phyloP scores from a whole-genome alignment of 805 yeast species.

The Candida hungchunana region DNA sequence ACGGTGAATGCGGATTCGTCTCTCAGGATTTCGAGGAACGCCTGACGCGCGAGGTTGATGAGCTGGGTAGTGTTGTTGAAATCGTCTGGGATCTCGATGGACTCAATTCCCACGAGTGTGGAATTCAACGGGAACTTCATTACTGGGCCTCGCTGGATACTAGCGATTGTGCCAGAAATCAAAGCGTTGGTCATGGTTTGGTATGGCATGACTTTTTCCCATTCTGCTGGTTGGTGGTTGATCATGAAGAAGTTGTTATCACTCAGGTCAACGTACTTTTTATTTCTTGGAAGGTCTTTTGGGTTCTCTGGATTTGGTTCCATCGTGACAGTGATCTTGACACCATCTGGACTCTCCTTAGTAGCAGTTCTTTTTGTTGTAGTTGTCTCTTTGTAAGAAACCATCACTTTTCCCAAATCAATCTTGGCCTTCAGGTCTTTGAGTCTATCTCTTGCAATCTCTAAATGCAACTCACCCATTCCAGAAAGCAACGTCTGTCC shows the following conservation, averaged over 20 bases:
- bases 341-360: slow-evolving; percentile 22
- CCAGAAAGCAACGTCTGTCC: slow-evolving; percentile 90
- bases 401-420: slow-evolving; percentile 77
- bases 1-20: slow-evolving; percentile 39
- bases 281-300: slow-evolving; percentile 24
- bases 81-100: slow-evolving; percentile 51
- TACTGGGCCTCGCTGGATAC: slow-evolving; percentile 62
- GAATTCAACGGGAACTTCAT: slow-evolving; percentile 55
- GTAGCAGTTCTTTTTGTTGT: slow-evolving; percentile 11
- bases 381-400: slow-evolving; percentile 80
- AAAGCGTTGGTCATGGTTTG: slow-evolving; percentile 46
- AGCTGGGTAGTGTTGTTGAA: slow-evolving; percentile 34
- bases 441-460: slow-evolving; percentile 78
- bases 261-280: slow-evolving; percentile 27
- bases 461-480: slow-evolving; percentile 96
- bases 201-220: slow-evolving; percentile 45
- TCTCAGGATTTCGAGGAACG: slow-evolving; percentile 37
- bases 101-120: slow-evolving; percentile 45
- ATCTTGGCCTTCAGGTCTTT: slow-evolving; percentile 80
- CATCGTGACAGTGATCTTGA: slow-evolving; percentile 28
- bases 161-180: slow-evolving; percentile 54
- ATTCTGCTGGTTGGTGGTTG: slow-evolving; percentile 25
- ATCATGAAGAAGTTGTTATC: slow-evolving; percentile 34
- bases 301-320: slow-evolving; percentile 29
- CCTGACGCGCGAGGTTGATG: slow-evolving; percentile 42